Conservation (phyloP, 1,284 basidiomycete species). For the Vanrija sp. region DNA sequence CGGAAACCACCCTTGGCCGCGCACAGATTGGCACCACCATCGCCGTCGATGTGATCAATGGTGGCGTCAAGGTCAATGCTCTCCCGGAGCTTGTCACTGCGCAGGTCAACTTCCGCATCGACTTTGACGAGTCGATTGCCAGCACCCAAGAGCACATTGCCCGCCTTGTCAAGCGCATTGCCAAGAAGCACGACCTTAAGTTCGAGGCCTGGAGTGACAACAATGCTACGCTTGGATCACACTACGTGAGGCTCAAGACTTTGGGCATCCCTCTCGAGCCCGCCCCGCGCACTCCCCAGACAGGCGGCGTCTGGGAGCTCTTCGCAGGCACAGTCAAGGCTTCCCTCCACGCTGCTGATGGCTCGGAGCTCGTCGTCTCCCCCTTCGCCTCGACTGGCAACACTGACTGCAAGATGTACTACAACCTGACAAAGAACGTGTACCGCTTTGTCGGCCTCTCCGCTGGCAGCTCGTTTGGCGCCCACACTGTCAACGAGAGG, state of each 20-base stretch:
- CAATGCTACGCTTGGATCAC: constrained; percentile 9
- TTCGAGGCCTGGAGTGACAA: constrained; percentile 15
- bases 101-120: constrained; percentile 47
- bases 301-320: constrained; percentile 44
- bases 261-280: constrained; percentile 46
- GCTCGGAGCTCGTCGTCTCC: constrained; percentile 36
- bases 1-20: background rate
- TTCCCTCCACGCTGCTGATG: constrained; percentile 32
- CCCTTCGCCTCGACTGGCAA: constrained; percentile 34
- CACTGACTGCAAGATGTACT: constrained; percentile 42
- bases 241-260: constrained; percentile 33
- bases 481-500: constrained; percentile 48
- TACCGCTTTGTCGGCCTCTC: constrained; percentile 42
- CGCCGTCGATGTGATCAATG: constrained; percentile 43
- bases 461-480: constrained; percentile 7
- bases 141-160: constrained; percentile 37
- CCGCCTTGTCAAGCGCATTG: constrained; percentile 22
- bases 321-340: constrained; percentile 47
- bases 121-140: constrained; percentile 39
- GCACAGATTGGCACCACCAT: constrained; percentile 37
- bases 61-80: constrained; percentile 41
- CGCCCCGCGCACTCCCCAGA: constrained; percentile 38
- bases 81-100: constrained; percentile 37
- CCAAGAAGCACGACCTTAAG: constrained; percentile 29
- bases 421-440: constrained; percentile 44